Evolutionary conservation across 192 early-diverging fungal species (phyloP), one percentile per base, ranked within the genome.

Genomic region (Piromyces finnis): DNA sequence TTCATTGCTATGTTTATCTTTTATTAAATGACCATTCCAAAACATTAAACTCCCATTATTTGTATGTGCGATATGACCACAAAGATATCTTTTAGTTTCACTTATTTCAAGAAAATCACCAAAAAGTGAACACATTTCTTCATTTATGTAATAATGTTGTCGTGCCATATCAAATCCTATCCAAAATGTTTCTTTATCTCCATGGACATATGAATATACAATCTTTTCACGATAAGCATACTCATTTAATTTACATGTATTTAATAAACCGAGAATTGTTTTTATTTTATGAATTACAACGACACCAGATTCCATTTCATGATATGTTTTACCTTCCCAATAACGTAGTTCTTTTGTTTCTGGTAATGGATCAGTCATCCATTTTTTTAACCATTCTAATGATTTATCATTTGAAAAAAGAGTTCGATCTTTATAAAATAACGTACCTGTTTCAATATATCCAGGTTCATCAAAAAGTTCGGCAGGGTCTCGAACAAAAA

Each of bases 121-220:
- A 37, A 37, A 1, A 37, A 37, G 13, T 14, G 14, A 9, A 14
- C 36, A 37, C 13, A 13, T 1, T 37, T 9, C 14, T 14, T 5
- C 7, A 37, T 37, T 1, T 15, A 37, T 37, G 13, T 37, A 37
- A 79, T 88, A 89, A 2, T 88, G 90, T 29, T 87, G 85, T 28
- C 89, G 85, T 29, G 86, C 79, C 86, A 90, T 87, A 82, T 92
- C 92, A 36, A 84, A 87, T 3, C 90, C 90, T 29, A 87, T 83
- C 92, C 92, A 93, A 51, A 91, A 93, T 1, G 90, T 88, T 81
- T 93, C 92, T 82, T 93, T 93, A 83, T 93, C 92, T n/a, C 91
- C 90, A 79, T 89, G 85, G 11, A 86, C 82, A n/a, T 83, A 30
- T 11, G 80, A 80, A 80, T 90, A 90, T 22, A 81, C 83, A 41